phyloP scores from a whole-genome alignment of 768 basidiomycete species.

The Psilocybe subaeruginosa region DNA sequence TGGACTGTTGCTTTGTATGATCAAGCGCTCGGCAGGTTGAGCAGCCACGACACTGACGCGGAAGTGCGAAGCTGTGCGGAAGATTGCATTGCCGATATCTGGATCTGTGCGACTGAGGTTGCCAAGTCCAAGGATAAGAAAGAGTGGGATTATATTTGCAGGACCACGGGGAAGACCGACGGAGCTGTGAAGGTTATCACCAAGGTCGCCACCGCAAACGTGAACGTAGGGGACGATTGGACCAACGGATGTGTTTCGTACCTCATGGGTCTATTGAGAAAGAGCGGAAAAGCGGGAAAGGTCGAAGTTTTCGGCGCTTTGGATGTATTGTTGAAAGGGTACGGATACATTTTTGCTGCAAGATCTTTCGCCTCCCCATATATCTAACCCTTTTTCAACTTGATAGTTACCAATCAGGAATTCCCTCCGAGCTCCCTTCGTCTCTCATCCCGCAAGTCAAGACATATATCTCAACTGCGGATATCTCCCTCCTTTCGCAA shows the following conservation, averaged over 20 bases:
- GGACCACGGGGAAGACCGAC: conserved; percentile 69
- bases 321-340: conserved; percentile 73
- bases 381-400: neutral
- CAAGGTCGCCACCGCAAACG: conserved; percentile 72
- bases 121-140: conserved; percentile 63
- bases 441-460: conserved; percentile 75
- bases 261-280: conserved; percentile 73
- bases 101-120: conserved; percentile 83
- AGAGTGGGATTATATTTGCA: conserved; percentile 84
- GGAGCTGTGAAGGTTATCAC: conserved; percentile 82
- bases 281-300: conserved; percentile 79
- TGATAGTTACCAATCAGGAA: conserved; percentile 39
- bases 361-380: neutral
- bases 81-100: conserved; percentile 81
- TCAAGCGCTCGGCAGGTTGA: conserved; percentile 71
- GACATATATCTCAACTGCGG: conserved; percentile 71
- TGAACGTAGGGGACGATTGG: conserved; percentile 76
- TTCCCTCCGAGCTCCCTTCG: conserved; percentile 61
- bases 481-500: conserved; percentile 80
- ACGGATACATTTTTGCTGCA: conserved; percentile 9
- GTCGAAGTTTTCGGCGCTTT: conserved; percentile 80
- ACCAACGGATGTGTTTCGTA: conserved; percentile 80
- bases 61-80: conserved; percentile 88
- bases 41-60: conserved; percentile 84
- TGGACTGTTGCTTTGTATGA: conserved; percentile 79